These are phyloP conservation scores for Ganoderma sinense DNA, from an alignment of 1,284 basidiomycete genomes.

Conservation along the genomic window DNA sequence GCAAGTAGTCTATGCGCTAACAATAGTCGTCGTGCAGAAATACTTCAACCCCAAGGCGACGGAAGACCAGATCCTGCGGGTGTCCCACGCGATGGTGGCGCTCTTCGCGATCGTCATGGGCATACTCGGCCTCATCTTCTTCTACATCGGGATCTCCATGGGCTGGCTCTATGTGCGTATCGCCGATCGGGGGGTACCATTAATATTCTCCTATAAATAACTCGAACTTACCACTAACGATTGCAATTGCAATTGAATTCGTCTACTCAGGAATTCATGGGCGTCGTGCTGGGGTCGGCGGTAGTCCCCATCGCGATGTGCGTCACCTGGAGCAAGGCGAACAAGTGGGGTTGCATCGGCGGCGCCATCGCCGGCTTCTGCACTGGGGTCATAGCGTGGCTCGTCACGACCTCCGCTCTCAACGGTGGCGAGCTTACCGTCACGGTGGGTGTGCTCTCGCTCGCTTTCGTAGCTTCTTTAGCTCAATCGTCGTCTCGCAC, in stretches of 20 bases:
- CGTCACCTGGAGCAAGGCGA: slow-evolving; percentile 86
- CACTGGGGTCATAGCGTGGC: slow-evolving; percentile 81
- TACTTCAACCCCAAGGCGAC: slow-evolving; percentile 68
- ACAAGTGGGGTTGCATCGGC: slow-evolving; percentile 79
- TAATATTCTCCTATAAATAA: no score
- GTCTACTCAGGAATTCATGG: slow-evolving; percentile 75
- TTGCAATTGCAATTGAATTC: no score
- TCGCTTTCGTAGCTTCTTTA: not conserved
- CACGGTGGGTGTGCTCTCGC: slow-evolving; percentile 49
- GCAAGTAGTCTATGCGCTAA: not conserved
- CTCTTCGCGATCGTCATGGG: slow-evolving; percentile 84
- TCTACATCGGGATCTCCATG: slow-evolving; percentile 90
- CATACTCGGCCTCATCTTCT: slow-evolving; percentile 85
- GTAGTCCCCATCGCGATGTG: slow-evolving; percentile 89
- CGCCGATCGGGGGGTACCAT: not conserved
- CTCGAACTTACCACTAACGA: no score
- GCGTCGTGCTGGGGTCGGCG: slow-evolving; percentile 83
- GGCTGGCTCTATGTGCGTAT: slow-evolving; percentile 82
- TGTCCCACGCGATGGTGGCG: slow-evolving; percentile 59
- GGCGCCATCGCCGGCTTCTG: slow-evolving; percentile 79
- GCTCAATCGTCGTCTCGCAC: slow-evolving; percentile 28
- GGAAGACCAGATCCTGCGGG: slow-evolving; percentile 62
- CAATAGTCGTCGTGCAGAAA: slow-evolving; percentile 36
- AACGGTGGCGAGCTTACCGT: slow-evolving; percentile 81
- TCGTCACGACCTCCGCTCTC: slow-evolving; percentile 80